Evolutionary conservation across 73 alveolate genomes (phyloP), one percentile per base, ranked within the genome.

Genomic region (Paramecium pentaurelia): DNA sequence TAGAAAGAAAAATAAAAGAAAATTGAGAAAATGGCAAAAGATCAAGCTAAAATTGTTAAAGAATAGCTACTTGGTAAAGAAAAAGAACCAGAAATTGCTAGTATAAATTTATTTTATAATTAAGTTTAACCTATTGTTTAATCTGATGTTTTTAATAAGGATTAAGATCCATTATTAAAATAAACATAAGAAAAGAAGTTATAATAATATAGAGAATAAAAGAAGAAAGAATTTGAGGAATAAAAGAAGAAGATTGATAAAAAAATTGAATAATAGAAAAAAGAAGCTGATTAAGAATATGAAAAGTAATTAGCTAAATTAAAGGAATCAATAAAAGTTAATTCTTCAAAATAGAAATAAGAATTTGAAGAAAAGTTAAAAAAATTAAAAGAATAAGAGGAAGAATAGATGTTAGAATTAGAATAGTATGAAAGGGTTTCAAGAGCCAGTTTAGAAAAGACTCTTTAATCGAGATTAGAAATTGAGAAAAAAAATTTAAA

Each of bases 51-150:
- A 54, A 71, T 77, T 30, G 91, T 93, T 27, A 89, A 93, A 92
- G 88, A 93, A 73, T 58, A 90, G 77, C 77, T 93, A 20, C 54
- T 93, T 42, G 93, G 96, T 54, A 42, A 28, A 60, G 92, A 77
- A 58, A 73, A 90, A 44, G 88, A 86, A 58, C 91, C 91, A 8
- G 54, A 42, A 45, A 25, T 8, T 30, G 20, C 37, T 0, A 44
- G 47, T 80, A 64, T 20, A 54, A 40, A 4, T 54, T 3, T 64
- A 28, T 11, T 28, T 2, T 64, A 14, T 12, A 28, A 3, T 3
- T 6, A 12, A 64, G 84, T 64, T 64, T 25, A 80, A 45, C 77
- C 71, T 22, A 47, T 45, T 25, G 92, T 60, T 58, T 5, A 92
- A 28, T 54, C 70, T 54, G 89, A 88, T 38, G 44, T 45, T 60